A percentile compares a stretch with the other conserved stretches of the same genome.
phyloP scores from a whole-genome alignment of 768 basidiomycete species.

The Xerocomellus amylosporus region DNA sequence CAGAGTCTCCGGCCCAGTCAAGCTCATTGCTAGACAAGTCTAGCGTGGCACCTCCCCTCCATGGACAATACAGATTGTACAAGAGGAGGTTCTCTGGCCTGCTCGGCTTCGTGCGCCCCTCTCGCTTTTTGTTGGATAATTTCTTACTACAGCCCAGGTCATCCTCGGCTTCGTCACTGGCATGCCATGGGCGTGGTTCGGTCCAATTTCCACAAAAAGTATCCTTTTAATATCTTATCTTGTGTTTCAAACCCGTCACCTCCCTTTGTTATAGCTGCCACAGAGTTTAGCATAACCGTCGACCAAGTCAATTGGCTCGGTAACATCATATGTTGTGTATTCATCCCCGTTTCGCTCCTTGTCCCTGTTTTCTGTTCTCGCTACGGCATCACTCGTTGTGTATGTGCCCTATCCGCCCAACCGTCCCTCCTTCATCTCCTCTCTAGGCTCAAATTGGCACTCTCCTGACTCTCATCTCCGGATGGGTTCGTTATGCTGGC shows the following conservation, averaged over 20 bases:
- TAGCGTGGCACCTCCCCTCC: not conserved
- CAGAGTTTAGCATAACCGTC: conserved; percentile 65
- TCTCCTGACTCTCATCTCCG: conserved; percentile 52
- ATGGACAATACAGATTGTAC: conserved; percentile 57
- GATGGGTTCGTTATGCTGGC: conserved; percentile 78
- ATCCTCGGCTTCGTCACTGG: conserved; percentile 60
- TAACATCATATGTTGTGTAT: conserved; percentile 61
- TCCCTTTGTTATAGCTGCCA: conserved; percentile 42
- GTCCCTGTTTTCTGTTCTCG: conserved; percentile 56
- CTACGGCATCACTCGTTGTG: conserved; percentile 62
- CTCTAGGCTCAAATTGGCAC: conserved; percentile 63
- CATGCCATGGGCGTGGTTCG: conserved; percentile 81
- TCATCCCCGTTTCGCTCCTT: conserved; percentile 58
- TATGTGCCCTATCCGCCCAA: conserved; percentile 35
- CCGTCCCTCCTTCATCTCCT: not conserved
- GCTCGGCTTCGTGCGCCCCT: conserved; percentile 48
- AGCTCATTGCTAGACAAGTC: not conserved
- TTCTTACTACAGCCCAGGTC: conserved; percentile 38
- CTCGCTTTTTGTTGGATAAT: not conserved
- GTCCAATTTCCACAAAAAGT: conserved; percentile 75
- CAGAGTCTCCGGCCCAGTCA: not conserved
- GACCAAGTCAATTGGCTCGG: conserved; percentile 80
- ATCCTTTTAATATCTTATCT: conserved; percentile 1
- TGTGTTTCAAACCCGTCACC: not conserved
- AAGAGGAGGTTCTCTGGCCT: conserved; percentile 65